Evolutionary conservation across 805 yeast species (phyloP), one percentile per base, ranked within the genome.

Genomic region (Ogataea siamensis): DNA sequence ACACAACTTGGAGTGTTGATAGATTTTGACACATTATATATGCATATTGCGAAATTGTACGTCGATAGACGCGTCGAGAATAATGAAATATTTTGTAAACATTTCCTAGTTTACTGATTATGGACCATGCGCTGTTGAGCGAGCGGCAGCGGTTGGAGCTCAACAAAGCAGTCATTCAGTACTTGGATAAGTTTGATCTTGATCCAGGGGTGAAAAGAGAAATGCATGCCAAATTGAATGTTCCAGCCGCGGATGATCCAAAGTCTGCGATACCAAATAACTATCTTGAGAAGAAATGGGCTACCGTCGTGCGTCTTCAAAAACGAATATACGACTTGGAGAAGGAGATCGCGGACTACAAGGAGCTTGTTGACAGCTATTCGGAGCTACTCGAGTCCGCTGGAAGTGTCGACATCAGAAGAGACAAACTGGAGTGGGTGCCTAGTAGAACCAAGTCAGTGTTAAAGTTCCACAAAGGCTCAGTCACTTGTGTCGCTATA

Each of bases 271-370:
- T 59, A 5, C 67, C 68, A 1, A 41, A 44, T 3, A 43, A 55
- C 24, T 62, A 53, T 32, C 45, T 87, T 26, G 87, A 83, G 49
- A 83, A 81, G 61, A 89, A 88, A 63, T 89, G 97, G 97, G 71
- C 82, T 1, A 80, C 95, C 0, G 91, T 89, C 4, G 70, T 87
- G 21, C 67, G 95, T 31, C 67, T 91, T 20, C 96, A 91, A 61
- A 74, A 79, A 45, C 73, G 76, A 51, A 80, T 82, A 28, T 64
- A 82, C 40, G 91, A 81, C 35, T 60, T 87, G 29, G 95, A 89
- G 53, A 62, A 70, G 13, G 81, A 79, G 32, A 57, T 75, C 4
- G 60, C 60, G 12, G 69, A 72, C 26, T 63, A 80, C 44, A 64
- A 74, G 28, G 70, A 72, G n/a, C 64, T 67, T 11, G 51, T 72